Evolutionary conservation across 2,329 filamentous ascomycete species (phyloP).

Genomic region (Cadophora sp.): DNA sequence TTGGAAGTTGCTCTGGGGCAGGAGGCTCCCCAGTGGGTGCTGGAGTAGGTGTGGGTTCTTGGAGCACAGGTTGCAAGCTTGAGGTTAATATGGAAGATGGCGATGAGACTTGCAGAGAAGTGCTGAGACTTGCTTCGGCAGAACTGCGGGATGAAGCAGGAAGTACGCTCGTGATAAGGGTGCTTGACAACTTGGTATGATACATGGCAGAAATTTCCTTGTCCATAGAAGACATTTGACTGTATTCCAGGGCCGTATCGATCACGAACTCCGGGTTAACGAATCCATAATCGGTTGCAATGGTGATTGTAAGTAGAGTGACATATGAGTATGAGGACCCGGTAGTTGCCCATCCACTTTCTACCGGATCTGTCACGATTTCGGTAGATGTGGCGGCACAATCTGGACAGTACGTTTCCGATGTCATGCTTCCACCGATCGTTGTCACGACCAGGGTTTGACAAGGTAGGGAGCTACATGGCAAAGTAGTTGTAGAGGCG

Average conservation of each 20-base stretch:
- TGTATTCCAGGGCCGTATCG: neutral
- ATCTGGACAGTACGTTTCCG: neutral
- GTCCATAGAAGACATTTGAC: constrained; percentile 3
- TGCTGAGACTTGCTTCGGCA: neutral
- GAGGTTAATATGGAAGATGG: no score
- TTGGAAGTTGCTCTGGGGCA: neutral
- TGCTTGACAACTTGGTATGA: neutral
- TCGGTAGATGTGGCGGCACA: neutral
- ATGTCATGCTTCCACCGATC: neutral
- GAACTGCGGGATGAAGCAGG: neutral
- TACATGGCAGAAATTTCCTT: neutral
- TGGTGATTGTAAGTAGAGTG: neutral
- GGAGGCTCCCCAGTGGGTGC: neutral
- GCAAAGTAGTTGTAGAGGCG: neutral
- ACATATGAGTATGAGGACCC: neutral
- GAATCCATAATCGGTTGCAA: neutral
- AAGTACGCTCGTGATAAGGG: neutral
- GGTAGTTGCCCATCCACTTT: neutral
- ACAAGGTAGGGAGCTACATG: neutral
- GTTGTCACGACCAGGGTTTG: neutral
- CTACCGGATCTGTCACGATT: neutral
- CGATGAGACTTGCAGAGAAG: neutral
- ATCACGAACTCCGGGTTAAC: neutral
- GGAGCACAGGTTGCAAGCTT: no score
- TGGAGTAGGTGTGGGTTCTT: neutral